Conservation (phyloP, 768 basidiomycete species). For the Trametes punicea region DNA sequence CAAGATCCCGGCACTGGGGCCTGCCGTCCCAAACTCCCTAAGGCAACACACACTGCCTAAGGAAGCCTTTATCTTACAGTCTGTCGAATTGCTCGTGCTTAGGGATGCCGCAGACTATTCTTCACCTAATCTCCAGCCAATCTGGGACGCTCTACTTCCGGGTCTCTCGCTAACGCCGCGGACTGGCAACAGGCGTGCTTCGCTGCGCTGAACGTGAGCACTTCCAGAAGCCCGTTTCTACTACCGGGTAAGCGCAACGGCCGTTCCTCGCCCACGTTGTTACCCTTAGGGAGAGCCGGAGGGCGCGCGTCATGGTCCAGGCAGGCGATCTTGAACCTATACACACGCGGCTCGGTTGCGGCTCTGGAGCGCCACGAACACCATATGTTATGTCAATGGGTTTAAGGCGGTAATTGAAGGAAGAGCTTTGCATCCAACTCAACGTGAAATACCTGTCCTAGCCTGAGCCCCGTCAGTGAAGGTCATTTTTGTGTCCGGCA, state of each 20-base stretch:
- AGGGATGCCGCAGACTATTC: neutral
- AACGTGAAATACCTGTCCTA: no score
- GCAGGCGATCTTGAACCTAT: neutral
- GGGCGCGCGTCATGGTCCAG: neutral
- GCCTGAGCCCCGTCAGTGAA: no score
- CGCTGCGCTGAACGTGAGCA: neutral
- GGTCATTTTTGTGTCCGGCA: no score
- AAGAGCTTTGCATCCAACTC: no score
- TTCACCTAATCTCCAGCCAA: slow-evolving; percentile 1
- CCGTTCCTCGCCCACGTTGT: neutral
- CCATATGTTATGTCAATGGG: neutral
- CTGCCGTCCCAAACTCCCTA: no score
- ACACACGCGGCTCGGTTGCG: slow-evolving; percentile 3
- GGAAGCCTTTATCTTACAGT: no score
- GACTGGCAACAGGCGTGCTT: slow-evolving; percentile 3
- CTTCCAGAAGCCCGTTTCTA: neutral
- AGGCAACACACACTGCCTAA: neutral
- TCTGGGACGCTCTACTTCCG: neutral
- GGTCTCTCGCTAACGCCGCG: neutral
- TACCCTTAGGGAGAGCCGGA: neutral
- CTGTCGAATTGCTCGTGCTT: neutral
- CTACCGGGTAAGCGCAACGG: neutral
- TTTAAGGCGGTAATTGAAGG: neutral
- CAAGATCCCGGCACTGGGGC: no score
- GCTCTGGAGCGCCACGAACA: neutral